Conservation (phyloP, 2,329 filamentous ascomycete species). For the Trichophyton mentagrophytes region DNA sequence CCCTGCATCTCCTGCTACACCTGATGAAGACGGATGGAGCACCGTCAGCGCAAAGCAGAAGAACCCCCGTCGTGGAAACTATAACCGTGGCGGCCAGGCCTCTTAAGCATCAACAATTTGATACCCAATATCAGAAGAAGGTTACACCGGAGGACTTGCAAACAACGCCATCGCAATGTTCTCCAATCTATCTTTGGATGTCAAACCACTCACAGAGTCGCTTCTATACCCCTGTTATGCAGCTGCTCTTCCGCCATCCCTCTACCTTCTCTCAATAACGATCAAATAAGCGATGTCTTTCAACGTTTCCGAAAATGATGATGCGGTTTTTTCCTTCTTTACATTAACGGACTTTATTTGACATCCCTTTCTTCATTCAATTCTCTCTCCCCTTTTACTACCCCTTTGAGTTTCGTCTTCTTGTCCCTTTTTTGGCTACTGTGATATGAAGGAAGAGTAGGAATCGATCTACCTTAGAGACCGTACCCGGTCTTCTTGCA, state of each 20-base stretch:
- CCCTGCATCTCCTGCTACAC: constrained; percentile 20
- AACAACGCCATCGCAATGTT: not conserved
- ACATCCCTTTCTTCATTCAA: not conserved
- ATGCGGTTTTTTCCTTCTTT: not conserved
- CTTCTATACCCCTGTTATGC: not conserved
- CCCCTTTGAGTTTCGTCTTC: constrained; percentile 2
- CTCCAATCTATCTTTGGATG: not conserved
- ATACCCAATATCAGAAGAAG: not conserved
- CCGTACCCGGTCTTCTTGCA: not conserved
- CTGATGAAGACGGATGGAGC: constrained; percentile 38
- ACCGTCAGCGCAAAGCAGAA: constrained; percentile 34
- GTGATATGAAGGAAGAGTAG: not conserved
- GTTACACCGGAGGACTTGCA: not conserved
- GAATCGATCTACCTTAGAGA: not conserved
- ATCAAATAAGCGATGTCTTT: not conserved
- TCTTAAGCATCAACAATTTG: constrained; percentile 1
- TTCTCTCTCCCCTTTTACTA: constrained; percentile 1
- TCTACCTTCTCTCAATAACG: not conserved
- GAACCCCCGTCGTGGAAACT: constrained; percentile 33
- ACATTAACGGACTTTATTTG: not conserved
- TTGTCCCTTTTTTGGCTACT: constrained; percentile 3
- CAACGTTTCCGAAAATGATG: not conserved
- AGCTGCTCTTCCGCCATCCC: not conserved
- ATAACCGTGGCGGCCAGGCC: constrained; percentile 6
- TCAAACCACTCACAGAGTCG: not conserved